These are phyloP conservation scores for Neurospora terricola DNA, from an alignment of 495 filamentous ascomycete species.

Conservation along the genomic window DNA sequence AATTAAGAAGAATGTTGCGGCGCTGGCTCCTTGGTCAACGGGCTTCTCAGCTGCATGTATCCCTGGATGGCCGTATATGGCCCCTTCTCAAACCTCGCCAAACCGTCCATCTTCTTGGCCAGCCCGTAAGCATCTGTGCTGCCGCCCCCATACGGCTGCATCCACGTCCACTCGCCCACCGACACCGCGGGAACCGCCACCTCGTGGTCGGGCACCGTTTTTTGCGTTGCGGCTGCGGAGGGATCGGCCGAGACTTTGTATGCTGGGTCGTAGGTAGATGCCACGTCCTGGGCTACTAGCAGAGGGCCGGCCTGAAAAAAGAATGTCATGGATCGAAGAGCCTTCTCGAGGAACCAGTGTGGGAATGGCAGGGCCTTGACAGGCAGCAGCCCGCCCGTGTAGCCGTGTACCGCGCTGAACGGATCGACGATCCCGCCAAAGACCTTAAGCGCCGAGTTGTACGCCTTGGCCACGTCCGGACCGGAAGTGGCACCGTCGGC, in stretches of 20 bases:
- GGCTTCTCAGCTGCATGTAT: conserved; percentile 29
- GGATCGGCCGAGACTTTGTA: conserved; percentile 3
- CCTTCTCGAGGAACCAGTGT: conserved; percentile 32
- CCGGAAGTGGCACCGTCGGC: too few relatives aligned
- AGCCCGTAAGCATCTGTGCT: background rate
- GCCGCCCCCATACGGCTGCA: conserved; percentile 31
- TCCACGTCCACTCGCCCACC: conserved; percentile 32
- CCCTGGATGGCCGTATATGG: conserved; percentile 37
- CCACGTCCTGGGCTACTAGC: conserved; percentile 14
- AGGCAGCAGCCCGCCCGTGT: conserved; percentile 29
- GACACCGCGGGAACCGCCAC: conserved; percentile 16
- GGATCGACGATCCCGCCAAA: conserved; percentile 37
- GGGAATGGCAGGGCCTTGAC: conserved; percentile 24
- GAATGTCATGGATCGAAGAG: conserved; percentile 33
- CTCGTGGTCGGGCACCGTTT: conserved; percentile 1
- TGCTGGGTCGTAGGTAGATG: conserved; percentile 5
- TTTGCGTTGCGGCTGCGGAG: background rate
- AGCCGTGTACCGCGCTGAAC: conserved; percentile 31
- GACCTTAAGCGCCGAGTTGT: conserved; percentile 9
- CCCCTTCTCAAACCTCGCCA: conserved; percentile 10
- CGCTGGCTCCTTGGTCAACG: background rate
- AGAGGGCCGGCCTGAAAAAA: conserved; percentile 39
- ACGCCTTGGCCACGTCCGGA: background rate
- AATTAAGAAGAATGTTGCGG: too few relatives aligned
- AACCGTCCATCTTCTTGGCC: background rate